phyloP scores from a whole-genome alignment of 345 rosid species.

The Aurinia saxatilis region DNA sequence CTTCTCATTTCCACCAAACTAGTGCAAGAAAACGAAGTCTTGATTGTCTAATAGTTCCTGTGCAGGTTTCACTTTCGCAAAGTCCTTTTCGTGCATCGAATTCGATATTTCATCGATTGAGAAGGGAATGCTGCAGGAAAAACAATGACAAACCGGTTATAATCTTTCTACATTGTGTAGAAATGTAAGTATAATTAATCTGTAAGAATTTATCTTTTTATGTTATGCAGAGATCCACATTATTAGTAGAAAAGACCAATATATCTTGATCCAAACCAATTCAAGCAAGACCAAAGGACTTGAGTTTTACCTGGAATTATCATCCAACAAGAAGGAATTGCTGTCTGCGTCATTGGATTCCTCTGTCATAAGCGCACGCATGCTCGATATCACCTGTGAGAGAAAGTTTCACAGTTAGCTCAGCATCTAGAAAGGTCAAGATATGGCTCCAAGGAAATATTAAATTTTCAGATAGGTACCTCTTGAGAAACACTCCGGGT shows the following conservation, averaged over 20 bases:
- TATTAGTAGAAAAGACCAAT: no score
- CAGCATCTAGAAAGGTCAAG: background rate
- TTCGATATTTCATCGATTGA: constrained; percentile 82
- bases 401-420: background rate
- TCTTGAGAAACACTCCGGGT: constrained; percentile 86
- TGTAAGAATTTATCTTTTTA: no score
- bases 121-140: constrained; percentile 74
- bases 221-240: no score
- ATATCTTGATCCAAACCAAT: background rate
- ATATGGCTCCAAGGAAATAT: background rate
- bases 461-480: constrained; percentile 29
- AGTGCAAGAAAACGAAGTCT: constrained; percentile 78
- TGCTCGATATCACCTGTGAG: constrained; percentile 86
- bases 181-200: no score
- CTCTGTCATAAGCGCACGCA: constrained; percentile 95
- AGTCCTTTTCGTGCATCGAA: constrained; percentile 82
- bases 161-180: background rate
- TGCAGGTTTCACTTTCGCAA: constrained; percentile 66
- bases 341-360: constrained; percentile 81
- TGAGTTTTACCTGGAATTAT: constrained; percentile 61
- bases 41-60: constrained; percentile 72
- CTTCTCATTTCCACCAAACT: constrained; percentile 32
- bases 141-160: background rate
- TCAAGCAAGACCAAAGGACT: background rate
- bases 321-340: constrained; percentile 92